These are phyloP conservation scores for Talaromyces wortmannii DNA, from an alignment of 495 filamentous ascomycete genomes.

Conservation along the genomic window DNA sequence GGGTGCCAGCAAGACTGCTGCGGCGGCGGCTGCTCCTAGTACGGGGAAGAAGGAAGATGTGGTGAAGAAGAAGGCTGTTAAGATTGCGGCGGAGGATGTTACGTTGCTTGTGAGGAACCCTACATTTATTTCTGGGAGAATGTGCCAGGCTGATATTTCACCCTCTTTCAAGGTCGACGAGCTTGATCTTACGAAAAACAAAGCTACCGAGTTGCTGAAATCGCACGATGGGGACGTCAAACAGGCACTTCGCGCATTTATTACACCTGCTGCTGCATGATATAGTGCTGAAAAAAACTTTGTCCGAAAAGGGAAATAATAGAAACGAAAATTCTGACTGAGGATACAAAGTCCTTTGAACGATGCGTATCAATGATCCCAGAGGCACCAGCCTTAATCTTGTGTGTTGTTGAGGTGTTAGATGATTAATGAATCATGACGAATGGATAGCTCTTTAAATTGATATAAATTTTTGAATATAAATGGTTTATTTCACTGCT, in stretches of 20 bases:
- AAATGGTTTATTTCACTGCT: too few relatives aligned
- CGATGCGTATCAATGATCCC: too few relatives aligned
- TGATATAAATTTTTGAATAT: neutral
- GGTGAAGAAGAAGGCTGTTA: constrained; percentile 48
- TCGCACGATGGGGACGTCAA: constrained; percentile 71
- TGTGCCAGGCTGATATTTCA: constrained; percentile 2
- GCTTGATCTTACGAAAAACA: constrained; percentile 68
- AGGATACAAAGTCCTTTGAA: too few relatives aligned
- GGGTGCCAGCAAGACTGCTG: constrained; percentile 18
- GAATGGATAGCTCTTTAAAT: neutral
- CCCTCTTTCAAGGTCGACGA: constrained; percentile 56
- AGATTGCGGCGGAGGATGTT: constrained; percentile 62
- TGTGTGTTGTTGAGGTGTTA: too few relatives aligned
- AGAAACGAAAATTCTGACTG: too few relatives aligned
- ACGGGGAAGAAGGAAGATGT: constrained; percentile 27
- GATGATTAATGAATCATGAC: neutral
- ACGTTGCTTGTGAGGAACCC: constrained; percentile 47
- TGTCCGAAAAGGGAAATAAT: too few relatives aligned
- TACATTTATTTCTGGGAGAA: neutral
- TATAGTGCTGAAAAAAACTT: neutral
- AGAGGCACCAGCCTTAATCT: too few relatives aligned
- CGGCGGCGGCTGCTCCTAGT: constrained; percentile 11
- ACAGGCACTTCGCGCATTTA: constrained; percentile 60
- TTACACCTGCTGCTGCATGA: constrained; percentile 28
- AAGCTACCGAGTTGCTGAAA: constrained; percentile 78